A percentile compares a stretch with the other conserved stretches of the same genome.
Evolutionary conservation across 257 asterid genomes (phyloP).

Genomic region (Linaria vulgaris): DNA sequence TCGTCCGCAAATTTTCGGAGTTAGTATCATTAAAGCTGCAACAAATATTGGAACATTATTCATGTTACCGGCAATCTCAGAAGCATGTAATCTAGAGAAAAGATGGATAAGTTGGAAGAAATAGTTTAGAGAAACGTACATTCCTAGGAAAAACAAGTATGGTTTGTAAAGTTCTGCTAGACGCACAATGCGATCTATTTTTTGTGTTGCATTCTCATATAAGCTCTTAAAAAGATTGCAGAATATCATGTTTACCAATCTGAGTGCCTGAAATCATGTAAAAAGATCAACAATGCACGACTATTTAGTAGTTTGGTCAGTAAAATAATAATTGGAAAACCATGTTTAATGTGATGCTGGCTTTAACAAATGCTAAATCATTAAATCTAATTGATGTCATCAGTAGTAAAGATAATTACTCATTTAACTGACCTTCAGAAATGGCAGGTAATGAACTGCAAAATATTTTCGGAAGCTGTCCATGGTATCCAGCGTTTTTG

Average conservation of each 20-base stretch:
- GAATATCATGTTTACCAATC: slow-evolving; percentile 34
- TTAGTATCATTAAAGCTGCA: slow-evolving; percentile 44
- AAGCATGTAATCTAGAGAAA: not conserved
- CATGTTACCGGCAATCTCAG: not conserved
- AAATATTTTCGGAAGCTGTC: slow-evolving; percentile 47
- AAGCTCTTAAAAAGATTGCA: slow-evolving; percentile 37
- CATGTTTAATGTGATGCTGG: not conserved
- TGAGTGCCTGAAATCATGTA: slow-evolving; percentile 32
- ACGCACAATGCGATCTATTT: slow-evolving; percentile 32
- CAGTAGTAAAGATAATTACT: too few species aligned
- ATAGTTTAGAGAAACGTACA: slow-evolving; percentile 36
- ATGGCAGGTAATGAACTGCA: slow-evolving; percentile 42
- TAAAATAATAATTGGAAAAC: not conserved
- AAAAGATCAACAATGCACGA: not conserved
- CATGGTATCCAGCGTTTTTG: slow-evolving; percentile 37
- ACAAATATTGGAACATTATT: not conserved
- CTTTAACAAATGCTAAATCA: not conserved
- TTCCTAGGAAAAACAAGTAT: slow-evolving; percentile 50
- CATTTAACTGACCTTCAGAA: slow-evolving; percentile 35
- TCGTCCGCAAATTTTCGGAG: slow-evolving; percentile 32
- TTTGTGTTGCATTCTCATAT: slow-evolving; percentile 30
- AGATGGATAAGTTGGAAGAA: not conserved
- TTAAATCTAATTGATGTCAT: too few species aligned
- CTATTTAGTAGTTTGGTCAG: not conserved
- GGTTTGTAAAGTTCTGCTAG: slow-evolving; percentile 50